Evolutionary conservation across 345 rosid species (phyloP), one percentile per base, ranked within the genome.

Genomic region (Eucalyptus shirleyi): DNA sequence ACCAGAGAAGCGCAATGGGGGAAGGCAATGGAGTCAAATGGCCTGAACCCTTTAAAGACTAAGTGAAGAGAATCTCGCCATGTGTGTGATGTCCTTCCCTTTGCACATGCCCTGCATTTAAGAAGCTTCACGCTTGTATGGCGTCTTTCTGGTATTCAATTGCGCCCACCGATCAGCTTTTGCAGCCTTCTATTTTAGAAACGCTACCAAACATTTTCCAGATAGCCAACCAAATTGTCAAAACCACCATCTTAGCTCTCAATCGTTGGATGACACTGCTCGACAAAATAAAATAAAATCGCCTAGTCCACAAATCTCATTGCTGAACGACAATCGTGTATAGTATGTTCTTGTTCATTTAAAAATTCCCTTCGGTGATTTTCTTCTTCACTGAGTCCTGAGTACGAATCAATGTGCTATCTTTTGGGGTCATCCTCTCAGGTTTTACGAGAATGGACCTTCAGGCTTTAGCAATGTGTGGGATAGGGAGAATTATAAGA

Each of bases 71-170:
- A 53, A 53, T 85, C 67, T 88, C 12, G 87, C 67, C 69, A 87
- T 67, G 34, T 47, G 88, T 24, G 45, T 88, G 91, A 86, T 89
- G 91, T 85, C 86, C 90, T 77, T 92, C 91, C 91, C 44, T 49
- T 89, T 90, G 93, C 94, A 92, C 93, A 93, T 90, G 94, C 91
- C 40, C 89, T 83, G 93, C 95, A 93, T 92, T 93, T 80, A 92
- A 87, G 88, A 87, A 89, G 85, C 89, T 32, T 81, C 89, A 72
- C 82, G 82, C 82, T 72, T 72, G 82, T 72, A 5, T 34, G 82
- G 82, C 44, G 44, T 9, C 21, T 34, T 69, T 10, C 45, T 10
- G 28, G 12, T 42, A 1, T 19, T 72, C 82, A 24, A 72, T 37
- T 72, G 82, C 82, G 82, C 81, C 82, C 44, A 34, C 44, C 24